Percentiles rank a stretch among this genome's conserved stretches.
Evolutionary conservation across 441 rosid genomes (phyloP).

Genomic region (Flueggea neowawraea): DNA sequence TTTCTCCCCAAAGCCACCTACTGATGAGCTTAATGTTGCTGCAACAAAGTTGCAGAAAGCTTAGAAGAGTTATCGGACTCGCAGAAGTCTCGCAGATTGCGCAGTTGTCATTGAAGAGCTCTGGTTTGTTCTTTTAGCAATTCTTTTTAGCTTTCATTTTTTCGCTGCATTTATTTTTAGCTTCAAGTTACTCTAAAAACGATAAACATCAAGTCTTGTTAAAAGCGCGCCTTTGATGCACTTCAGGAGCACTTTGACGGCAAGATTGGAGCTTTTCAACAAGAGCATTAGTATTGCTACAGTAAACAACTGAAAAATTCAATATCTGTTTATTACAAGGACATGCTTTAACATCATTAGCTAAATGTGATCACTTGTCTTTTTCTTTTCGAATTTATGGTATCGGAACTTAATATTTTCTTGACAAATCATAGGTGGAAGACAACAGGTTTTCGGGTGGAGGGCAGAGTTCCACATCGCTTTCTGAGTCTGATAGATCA

Average conservation of each 20-base stretch:
- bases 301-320: no score
- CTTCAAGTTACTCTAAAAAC: no score
- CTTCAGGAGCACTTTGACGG: no score
- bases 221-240: neutral
- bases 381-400: neutral
- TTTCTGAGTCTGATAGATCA: constrained; percentile 74
- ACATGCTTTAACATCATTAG: no score
- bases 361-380: no score
- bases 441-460: constrained; percentile 83
- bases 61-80: constrained; percentile 84
- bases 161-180: no score
- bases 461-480: constrained; percentile 81
- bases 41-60: constrained; percentile 83
- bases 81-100: constrained; percentile 93
- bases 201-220: neutral
- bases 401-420: neutral
- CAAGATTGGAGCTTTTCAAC: no score
- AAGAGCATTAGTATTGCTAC: no score
- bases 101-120: constrained; percentile 87
- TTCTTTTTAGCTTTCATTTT: neutral
- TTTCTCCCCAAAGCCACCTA: constrained; percentile 59
- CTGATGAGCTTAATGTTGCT: constrained; percentile 72
- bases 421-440: constrained; percentile 66
- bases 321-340: no score
- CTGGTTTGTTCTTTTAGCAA: constrained; percentile 43